Percentiles rank a stretch among this genome's conserved stretches.
phyloP scores from a whole-genome alignment of 768 basidiomycete genomes.

The Suillus subalutaceus region DNA sequence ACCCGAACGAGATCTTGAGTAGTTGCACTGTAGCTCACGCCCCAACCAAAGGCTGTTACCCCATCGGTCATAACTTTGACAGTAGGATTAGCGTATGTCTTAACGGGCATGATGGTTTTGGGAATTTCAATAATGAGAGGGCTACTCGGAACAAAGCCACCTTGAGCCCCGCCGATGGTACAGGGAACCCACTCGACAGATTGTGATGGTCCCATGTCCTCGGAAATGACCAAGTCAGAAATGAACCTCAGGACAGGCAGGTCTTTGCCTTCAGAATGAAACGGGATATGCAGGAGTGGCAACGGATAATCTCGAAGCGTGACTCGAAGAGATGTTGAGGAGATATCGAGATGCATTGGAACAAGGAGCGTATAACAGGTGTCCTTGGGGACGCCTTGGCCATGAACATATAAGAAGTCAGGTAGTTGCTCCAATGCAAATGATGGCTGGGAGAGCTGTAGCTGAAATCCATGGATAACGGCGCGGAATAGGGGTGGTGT shows the following conservation, averaged over 20 bases:
- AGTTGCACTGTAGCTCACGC: constrained; percentile 82
- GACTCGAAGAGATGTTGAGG: constrained; percentile 59
- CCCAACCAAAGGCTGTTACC: constrained; percentile 84
- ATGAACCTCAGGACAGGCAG: constrained; percentile 63
- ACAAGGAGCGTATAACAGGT: constrained; percentile 79
- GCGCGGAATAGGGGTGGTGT: constrained; percentile 74
- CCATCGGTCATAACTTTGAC: constrained; percentile 66
- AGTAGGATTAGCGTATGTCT: constrained; percentile 81
- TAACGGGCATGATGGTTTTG: constrained; percentile 95
- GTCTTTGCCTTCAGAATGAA: constrained; percentile 36
- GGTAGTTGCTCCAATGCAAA: constrained; percentile 58
- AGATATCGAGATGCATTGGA: constrained; percentile 78
- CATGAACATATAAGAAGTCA: constrained; percentile 68
- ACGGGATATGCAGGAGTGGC: constrained; percentile 76
- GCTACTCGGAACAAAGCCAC: constrained; percentile 51
- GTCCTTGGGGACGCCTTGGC: constrained; percentile 66
- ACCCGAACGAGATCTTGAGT: constrained; percentile 87
- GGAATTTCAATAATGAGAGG: constrained; percentile 68
- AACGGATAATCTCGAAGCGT: constrained; percentile 88
- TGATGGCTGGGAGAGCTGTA: constrained; percentile 61
- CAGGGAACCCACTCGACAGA: constrained; percentile 78
- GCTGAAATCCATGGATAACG: constrained; percentile 56
- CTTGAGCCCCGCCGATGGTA: constrained; percentile 58
- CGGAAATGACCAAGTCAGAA: constrained; percentile 81
- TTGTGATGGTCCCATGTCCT: constrained; percentile 73